Evolutionary conservation across 208 protist genomes (phyloP).

Genomic region (Wallacemonas rigidus): DNA sequence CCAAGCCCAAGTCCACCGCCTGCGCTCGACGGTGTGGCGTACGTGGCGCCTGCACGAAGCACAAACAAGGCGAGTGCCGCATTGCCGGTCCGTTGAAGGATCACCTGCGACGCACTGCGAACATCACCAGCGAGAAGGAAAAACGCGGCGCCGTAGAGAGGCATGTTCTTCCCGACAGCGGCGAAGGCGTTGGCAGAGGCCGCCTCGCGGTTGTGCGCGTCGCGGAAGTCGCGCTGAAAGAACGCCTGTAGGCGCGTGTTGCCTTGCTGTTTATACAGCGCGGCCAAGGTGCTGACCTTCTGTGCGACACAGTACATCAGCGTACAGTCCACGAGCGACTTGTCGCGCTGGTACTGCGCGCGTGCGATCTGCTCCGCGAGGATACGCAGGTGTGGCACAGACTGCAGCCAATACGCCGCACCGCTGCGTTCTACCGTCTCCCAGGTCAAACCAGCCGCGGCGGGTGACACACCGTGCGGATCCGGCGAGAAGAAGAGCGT

Average conservation of each 20-base stretch:
- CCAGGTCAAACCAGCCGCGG: conserved; percentile 35
- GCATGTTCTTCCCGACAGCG: conserved; percentile 86
- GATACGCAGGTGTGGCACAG: conserved; percentile 48
- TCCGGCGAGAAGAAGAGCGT: conserved; percentile 40
- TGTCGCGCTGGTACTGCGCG: conserved; percentile 70
- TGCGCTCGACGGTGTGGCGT: background rate
- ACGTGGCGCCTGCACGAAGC: conserved; percentile 47
- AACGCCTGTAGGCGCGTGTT: conserved; percentile 86
- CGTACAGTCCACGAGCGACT: conserved; percentile 78
- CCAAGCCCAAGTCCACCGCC: background rate
- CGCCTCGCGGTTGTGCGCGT: conserved; percentile 59
- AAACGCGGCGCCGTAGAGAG: conserved; percentile 90
- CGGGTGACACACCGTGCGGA: background rate
- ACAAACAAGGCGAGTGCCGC: conserved; percentile 78
- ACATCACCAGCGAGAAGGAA: conserved; percentile 91
- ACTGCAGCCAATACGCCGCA: conserved; percentile 72
- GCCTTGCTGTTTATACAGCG: conserved; percentile 88
- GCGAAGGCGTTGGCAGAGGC: conserved; percentile 92
- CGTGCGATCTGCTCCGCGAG: conserved; percentile 81
- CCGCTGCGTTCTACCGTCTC: conserved; percentile 60
- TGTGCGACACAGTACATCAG: conserved; percentile 89
- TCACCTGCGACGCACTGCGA: conserved; percentile 82
- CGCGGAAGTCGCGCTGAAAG: conserved; percentile 89
- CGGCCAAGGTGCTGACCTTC: conserved; percentile 83
- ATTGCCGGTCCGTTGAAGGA: conserved; percentile 78